Base-by-base conservation (phyloP, 495 filamentous ascomycete genomes). In the Penicillium tannophilum region DNA sequence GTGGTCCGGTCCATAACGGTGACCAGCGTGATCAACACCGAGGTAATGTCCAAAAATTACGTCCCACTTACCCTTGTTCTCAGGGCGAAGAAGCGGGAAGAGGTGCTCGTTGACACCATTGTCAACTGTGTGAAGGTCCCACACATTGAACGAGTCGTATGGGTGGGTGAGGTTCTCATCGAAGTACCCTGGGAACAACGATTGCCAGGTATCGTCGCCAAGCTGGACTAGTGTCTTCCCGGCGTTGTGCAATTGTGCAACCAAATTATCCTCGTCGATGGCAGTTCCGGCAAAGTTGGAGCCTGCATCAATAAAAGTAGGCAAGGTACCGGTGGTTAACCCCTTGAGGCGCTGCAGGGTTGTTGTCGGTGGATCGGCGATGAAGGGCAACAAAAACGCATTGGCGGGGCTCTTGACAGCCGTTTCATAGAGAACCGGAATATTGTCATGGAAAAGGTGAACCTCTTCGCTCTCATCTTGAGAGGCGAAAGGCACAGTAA, bases 91-190 rank as follows among this genome's bases (percentile, higher is more conserved):
- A 7, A 97, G 77, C 4, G 94, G 95, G 55, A 97, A 89, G 30
- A 98, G 85, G 68, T 98, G 88, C 65, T 96, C 88, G 12, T 84
- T 90, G n/a, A 98, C 94, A 1, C 94, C 94, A 64, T 97, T 95
- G 65, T 98, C 94, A 16, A 98, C 89, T 0, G 95, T 98, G 66
- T 97, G 92, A 66, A 98, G 72, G 70, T 98, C 94, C 92, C 92
- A 97, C 5, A 97, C 94, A 67, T 98, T 97, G 73, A 98, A 93
- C 43, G 93, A 97, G 71, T 98, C 93, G 69, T 95, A 97, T 2
- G 94, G 84, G 58, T 79, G 81, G 56, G 91, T 94, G 52, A 98
- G 82, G 43, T 92, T 88, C 3, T 83, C 76, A 67, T 97, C 88
- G 65, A 98, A 98, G 70, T 95, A 90, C 8, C 84, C 91, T 0